Evolutionary conservation across 148 eudicot species (phyloP).

Genomic region (Vaccinium corymbosum): DNA sequence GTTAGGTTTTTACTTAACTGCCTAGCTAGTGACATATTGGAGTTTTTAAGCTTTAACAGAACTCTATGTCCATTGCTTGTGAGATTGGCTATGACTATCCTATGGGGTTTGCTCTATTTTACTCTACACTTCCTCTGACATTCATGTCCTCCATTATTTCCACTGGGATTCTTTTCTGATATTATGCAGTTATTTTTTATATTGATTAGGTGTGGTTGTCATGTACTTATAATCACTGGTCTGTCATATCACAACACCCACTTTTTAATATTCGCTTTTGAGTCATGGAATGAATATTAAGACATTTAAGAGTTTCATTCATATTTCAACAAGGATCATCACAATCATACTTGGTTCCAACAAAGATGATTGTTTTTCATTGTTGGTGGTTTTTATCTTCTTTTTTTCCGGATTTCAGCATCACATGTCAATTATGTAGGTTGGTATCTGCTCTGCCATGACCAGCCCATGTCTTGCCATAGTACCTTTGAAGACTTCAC

Average conservation of each 20-base stretch:
- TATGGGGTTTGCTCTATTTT: neutral
- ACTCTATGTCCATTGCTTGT: neutral
- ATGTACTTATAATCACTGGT: neutral
- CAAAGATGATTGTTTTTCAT: neutral
- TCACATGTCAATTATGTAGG: neutral
- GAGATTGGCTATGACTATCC: neutral
- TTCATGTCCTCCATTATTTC: neutral
- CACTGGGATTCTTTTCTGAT: neutral
- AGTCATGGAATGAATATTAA: neutral
- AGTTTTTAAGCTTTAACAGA: neutral
- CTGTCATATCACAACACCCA: neutral
- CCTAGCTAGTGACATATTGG: neutral
- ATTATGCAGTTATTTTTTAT: neutral
- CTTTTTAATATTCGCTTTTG: neutral
- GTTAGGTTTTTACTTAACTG: neutral
- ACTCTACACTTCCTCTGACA: neutral
- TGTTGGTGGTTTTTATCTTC: neutral
- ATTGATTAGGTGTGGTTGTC: neutral
- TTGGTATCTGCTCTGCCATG: neutral
- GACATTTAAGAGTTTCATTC: neutral
- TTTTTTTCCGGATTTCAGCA: neutral
- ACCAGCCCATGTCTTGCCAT: neutral
- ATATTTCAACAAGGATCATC: neutral
- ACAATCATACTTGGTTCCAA: neutral
- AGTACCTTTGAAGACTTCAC: neutral